Conservation (phyloP, 805 yeast species). For the Sugiyamaella marilandica region DNA sequence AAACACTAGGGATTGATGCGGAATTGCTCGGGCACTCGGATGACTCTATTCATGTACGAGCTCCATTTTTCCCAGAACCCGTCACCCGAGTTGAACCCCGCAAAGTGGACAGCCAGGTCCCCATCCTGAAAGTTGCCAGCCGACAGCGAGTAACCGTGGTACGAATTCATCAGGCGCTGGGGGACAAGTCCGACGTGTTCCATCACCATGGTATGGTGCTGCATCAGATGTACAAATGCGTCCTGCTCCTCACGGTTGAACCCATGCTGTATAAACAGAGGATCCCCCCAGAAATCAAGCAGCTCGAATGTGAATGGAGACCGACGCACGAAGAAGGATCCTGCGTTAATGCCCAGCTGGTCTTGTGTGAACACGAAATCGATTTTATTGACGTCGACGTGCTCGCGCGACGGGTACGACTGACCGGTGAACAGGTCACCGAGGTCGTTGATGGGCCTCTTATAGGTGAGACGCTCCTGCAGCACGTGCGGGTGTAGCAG, state of each 20-base stretch:
- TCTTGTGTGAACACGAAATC: conserved; percentile 30
- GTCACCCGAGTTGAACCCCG: conserved; percentile 1
- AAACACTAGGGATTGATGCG: neutral
- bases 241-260: conserved; percentile 26
- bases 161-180: conserved; percentile 30
- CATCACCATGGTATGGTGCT: conserved; percentile 19
- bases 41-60: neutral
- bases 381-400: conserved; percentile 22
- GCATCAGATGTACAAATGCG: conserved; percentile 20
- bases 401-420: conserved; percentile 9
- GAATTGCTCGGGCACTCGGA: neutral
- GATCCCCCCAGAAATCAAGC: conserved; percentile 31
- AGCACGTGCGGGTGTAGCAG: conserved; percentile 28
- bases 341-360: conserved; percentile 29
- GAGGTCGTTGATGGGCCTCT: conserved; percentile 20
- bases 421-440: conserved; percentile 11
- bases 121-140: conserved; percentile 19
- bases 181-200: conserved; percentile 30
- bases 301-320: conserved; percentile 22
- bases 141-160: conserved; percentile 15
- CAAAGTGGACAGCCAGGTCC: conserved; percentile 30
- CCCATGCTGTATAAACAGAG: conserved; percentile 9
- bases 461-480: conserved; percentile 22
- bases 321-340: conserved; percentile 30
- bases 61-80: neutral